A percentile compares a stretch with the other conserved stretches of the same genome.
These are phyloP conservation scores for Ustilago bromivora DNA, from an alignment of 1,284 basidiomycete species.

Conservation along the genomic window DNA sequence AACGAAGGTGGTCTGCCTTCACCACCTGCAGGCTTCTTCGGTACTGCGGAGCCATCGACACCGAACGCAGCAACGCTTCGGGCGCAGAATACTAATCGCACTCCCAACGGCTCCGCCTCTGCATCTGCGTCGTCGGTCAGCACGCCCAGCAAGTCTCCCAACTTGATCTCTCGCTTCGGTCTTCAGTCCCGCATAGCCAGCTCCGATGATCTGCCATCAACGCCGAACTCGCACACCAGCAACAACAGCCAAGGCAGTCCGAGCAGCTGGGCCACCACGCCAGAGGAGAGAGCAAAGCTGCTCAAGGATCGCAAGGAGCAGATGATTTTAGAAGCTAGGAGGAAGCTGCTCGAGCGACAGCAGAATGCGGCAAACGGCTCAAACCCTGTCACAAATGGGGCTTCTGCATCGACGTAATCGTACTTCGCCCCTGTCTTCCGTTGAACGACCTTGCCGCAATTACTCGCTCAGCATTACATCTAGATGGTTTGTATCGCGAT, in stretches of 20 bases:
- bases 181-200: constrained; percentile 36
- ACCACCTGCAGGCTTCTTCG: constrained; percentile 53
- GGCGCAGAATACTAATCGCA: constrained; percentile 28
- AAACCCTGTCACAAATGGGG: neutral
- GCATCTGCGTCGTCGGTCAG: constrained; percentile 17
- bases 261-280: constrained; percentile 44
- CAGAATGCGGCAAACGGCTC: constrained; percentile 14
- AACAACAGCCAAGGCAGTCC: constrained; percentile 33
- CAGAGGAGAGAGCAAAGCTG: constrained; percentile 44
- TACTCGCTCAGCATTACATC: neutral
- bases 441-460: neutral
- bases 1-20: constrained; percentile 61
- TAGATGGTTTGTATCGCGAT: neutral
- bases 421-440: neutral
- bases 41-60: constrained; percentile 30
- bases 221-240: constrained; percentile 19
- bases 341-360: constrained; percentile 43
- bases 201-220: constrained; percentile 15
- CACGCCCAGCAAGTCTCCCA: constrained; percentile 36
- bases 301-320: constrained; percentile 55
- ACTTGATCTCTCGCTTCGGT: constrained; percentile 53
- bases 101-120: constrained; percentile 22
- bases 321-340: constrained; percentile 52
- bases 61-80: constrained; percentile 21
- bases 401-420: neutral